These are phyloP conservation scores for Lachancea mirantina DNA, from an alignment of 805 yeast species.

Conservation along the genomic window DNA sequence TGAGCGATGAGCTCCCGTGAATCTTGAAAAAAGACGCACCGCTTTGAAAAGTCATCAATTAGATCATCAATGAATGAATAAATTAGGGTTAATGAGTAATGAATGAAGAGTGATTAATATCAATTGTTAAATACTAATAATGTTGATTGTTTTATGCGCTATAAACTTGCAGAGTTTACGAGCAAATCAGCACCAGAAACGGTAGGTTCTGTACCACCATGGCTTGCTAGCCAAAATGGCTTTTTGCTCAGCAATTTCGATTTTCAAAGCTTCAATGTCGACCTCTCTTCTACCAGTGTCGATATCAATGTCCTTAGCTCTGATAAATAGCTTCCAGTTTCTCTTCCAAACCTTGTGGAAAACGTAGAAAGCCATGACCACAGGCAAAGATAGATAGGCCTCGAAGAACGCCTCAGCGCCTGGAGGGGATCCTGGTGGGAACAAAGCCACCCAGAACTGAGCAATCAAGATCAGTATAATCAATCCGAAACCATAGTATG, in stretches of 20 bases:
- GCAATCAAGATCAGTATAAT: slow-evolving; percentile 58
- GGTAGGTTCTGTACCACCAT: slow-evolving; percentile 37
- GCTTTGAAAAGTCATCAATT: no score
- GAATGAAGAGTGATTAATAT: no score
- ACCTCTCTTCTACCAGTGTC: slow-evolving; percentile 56
- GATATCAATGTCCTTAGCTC: slow-evolving; percentile 47
- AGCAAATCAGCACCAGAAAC: slow-evolving; percentile 50
- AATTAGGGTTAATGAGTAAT: no score
- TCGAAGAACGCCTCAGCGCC: slow-evolving; percentile 56
- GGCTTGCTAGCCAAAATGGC: slow-evolving; percentile 39
- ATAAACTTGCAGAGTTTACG: no score
- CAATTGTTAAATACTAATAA: no score
- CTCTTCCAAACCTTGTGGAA: slow-evolving; percentile 51
- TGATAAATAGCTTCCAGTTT: slow-evolving; percentile 36
- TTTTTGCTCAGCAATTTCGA: slow-evolving; percentile 48
- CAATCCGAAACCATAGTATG: slow-evolving; percentile 48
- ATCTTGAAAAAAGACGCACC: no score
- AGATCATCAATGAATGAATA: no score
- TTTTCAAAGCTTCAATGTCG: slow-evolving; percentile 46
- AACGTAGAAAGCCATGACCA: slow-evolving; percentile 48
- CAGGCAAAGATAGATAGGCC: slow-evolving; percentile 57
- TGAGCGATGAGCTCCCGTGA: no score
- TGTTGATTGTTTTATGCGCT: no score
- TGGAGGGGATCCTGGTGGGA: slow-evolving; percentile 51
- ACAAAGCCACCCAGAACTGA: slow-evolving; percentile 78